Evolutionary conservation across 148 eudicot genomes (phyloP).

Genomic region (Salicornia ramosissima): DNA sequence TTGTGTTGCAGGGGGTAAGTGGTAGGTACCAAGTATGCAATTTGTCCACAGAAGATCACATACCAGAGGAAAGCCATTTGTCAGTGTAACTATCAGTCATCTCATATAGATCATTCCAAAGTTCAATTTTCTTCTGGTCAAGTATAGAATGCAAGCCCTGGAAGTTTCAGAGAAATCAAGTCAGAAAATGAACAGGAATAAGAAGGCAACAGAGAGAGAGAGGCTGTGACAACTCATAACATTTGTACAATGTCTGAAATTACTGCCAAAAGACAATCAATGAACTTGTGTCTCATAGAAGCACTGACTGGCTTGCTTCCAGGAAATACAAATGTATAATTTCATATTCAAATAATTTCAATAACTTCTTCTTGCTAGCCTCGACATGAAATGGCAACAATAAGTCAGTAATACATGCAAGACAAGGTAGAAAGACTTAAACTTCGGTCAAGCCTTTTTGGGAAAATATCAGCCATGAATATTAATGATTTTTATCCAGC

Average conservation of each 20-base stretch:
- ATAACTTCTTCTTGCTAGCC: background rate
- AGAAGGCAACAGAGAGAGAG: background rate
- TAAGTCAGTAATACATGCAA: background rate
- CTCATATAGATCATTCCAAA: constrained; percentile 67
- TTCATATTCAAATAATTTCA: background rate
- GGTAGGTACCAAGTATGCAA: background rate
- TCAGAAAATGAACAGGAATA: constrained; percentile 4
- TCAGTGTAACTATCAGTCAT: constrained; percentile 81
- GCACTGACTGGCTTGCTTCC: background rate
- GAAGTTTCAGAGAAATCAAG: constrained; percentile 20
- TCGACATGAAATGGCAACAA: background rate
- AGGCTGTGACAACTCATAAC: background rate
- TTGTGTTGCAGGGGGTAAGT: no score
- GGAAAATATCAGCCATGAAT: background rate
- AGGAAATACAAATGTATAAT: background rate
- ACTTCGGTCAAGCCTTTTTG: background rate
- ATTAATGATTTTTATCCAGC: background rate
- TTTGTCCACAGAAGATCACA: constrained; percentile 11
- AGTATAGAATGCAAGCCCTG: constrained; percentile 69
- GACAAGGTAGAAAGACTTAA: background rate
- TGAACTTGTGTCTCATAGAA: background rate
- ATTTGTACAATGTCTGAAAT: background rate
- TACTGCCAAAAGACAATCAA: background rate
- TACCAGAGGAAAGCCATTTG: constrained; percentile 94
- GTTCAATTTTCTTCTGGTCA: constrained; percentile 45